phyloP scores from a whole-genome alignment of 495 filamentous ascomycete species.

The Podospora conica region DNA sequence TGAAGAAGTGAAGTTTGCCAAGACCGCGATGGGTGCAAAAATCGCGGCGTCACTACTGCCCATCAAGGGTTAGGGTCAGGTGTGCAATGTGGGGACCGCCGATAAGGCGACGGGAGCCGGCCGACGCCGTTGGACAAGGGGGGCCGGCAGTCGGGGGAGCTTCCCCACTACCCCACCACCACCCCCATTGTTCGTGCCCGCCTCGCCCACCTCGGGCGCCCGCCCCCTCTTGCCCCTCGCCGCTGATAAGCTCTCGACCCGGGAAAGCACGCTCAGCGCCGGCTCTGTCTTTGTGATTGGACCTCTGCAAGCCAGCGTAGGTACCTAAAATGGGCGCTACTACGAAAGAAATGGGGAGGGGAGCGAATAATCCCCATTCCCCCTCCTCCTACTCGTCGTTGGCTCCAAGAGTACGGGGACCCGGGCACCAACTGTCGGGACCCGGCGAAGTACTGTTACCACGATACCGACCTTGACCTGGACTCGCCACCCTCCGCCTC shows the following conservation, averaged over 20 bases:
- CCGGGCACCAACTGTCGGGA: not conserved
- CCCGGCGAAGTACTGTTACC: not conserved
- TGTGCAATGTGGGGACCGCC: conserved; percentile 1
- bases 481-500: not conserved
- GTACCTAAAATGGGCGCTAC: not conserved
- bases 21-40: not conserved
- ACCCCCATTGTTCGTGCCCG: not conserved
- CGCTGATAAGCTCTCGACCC: not conserved
- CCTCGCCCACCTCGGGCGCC: no score
- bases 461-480: not conserved
- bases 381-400: not conserved
- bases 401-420: not conserved
- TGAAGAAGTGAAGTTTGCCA: not conserved
- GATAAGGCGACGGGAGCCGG: conserved; percentile 11
- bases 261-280: not conserved
- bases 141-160: not conserved
- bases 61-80: conserved; percentile 8
- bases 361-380: not conserved
- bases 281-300: not conserved
- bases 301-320: no score
- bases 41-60: not conserved
- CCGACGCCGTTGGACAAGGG: conserved; percentile 8
- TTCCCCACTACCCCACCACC: not conserved
- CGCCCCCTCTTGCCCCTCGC: not conserved
- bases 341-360: not conserved